Conservation (phyloP, 129 eudicot species). For the Kitagawia praeruptora region DNA sequence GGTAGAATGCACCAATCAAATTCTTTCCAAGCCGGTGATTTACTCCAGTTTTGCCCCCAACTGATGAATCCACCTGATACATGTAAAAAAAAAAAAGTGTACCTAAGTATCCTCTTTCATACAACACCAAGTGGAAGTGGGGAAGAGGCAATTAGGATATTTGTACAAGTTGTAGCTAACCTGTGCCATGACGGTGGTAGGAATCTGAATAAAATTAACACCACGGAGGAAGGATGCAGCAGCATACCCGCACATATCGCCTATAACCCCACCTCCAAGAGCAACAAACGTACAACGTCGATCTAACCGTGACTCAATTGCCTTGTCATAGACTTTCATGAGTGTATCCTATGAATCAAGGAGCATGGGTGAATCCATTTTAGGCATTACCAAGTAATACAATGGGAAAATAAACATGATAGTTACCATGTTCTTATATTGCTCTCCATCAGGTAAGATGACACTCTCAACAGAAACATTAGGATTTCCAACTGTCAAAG, state of each 20-base stretch:
- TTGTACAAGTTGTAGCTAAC: constrained; percentile 21
- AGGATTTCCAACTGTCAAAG: constrained; percentile 77
- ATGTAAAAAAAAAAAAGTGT: constrained; percentile 10
- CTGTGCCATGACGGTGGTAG: constrained; percentile 99
- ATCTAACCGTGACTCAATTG: constrained; percentile 85
- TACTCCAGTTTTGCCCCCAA: constrained; percentile 98
- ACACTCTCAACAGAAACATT: constrained; percentile 78
- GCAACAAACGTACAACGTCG: constrained; percentile 95
- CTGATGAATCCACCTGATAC: constrained; percentile 87
- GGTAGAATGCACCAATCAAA: constrained; percentile 95
- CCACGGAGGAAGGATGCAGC: constrained; percentile 96
- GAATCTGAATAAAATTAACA: constrained; percentile 94
- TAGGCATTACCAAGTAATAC: not conserved
- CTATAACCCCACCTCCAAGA: constrained; percentile 98
- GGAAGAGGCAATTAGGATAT: not conserved
- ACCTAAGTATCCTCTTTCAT: constrained; percentile 4
- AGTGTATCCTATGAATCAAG: constrained; percentile 54
- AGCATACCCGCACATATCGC: constrained; percentile 99
- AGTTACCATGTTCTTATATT: constrained; percentile 83
- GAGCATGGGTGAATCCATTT: not conserved
- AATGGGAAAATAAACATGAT: not conserved
- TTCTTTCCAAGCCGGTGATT: constrained; percentile 89
- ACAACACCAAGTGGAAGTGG: not conserved
- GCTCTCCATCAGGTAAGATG: constrained; percentile 92
- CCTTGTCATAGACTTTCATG: constrained; percentile 90